Evolutionary conservation across 345 rosid species (phyloP), one percentile per base, ranked within the genome.

Genomic region (Salix udensis): DNA sequence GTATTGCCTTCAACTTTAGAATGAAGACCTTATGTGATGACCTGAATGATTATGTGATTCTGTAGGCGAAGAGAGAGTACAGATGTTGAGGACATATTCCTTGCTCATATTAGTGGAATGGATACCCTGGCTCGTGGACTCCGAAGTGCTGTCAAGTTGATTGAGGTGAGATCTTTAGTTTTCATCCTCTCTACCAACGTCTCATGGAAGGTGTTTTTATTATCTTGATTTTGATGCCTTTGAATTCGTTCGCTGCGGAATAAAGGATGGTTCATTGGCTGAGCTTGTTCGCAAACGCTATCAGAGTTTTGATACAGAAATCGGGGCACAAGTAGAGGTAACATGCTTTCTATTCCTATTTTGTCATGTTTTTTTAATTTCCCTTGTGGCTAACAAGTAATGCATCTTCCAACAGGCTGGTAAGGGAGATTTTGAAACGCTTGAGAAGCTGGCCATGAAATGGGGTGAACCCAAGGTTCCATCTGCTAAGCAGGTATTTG

Each of bases 101-200:
- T 93, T 71, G 91, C 94, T 82, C 90, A 96, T 80, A 88, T 96
- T 74, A 60, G 84, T 67, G 99, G 99, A 71, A 93, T 93, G 98
- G 99, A 93, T 79, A 92, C 99, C 67, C 73, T 92, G 81, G 98
- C 97, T 66, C 93, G 97, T 44, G 99, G 99, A 65, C 85, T 96
- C 28, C 88, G 90, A 76, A 96, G 87, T 79, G 97, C 94, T 39
- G 98, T 85, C 67, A 93, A 89, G 81, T 78, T 93, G 79, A 87
- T 93, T 79, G 89, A 93, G 91, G 98, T 92, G 67, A 76, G 73
- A 18, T n/a, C 31, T 62, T 28, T 11, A 13, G 15, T 21, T 61
- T 68, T 6, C 21, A 14, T 24, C 34, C 19, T 66, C 19, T 62
- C 34, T 1, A 7, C 5, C 14, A 50, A 15, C 42, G 13, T 8